These are phyloP conservation scores for Collybia sp. DNA, from an alignment of 768 basidiomycete species.

Conservation along the genomic window DNA sequence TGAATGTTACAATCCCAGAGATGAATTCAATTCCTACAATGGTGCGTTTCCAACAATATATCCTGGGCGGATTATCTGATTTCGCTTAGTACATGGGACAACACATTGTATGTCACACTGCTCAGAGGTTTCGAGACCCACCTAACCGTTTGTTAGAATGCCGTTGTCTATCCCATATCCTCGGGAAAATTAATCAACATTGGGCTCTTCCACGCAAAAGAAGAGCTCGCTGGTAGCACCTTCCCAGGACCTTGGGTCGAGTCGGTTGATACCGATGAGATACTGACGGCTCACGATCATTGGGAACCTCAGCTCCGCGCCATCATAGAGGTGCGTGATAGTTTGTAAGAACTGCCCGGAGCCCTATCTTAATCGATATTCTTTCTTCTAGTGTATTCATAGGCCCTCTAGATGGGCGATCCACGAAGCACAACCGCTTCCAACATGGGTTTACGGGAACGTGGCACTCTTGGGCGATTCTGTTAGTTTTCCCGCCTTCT, in stretches of 20 bases:
- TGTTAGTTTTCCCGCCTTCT: constrained; percentile 20
- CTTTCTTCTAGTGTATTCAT: constrained; percentile 40
- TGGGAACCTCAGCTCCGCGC: constrained; percentile 43
- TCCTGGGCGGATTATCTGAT: background rate
- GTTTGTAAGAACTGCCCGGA: no score
- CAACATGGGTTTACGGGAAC: constrained; percentile 42
- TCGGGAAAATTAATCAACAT: constrained; percentile 26
- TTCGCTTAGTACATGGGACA: constrained; percentile 23
- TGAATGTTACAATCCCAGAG: constrained; percentile 18
- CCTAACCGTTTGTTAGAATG: constrained; percentile 13
- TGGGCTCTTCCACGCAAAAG: constrained; percentile 19
- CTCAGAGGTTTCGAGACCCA: background rate
- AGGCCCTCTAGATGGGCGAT: constrained; percentile 59
- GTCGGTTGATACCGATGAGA: constrained; percentile 29
- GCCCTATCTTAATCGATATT: background rate
- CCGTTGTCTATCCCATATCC: constrained; percentile 28
- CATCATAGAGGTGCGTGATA: constrained; percentile 38
- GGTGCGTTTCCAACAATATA: constrained; percentile 11
- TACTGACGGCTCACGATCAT: constrained; percentile 28
- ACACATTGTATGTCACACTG: constrained; percentile 16
- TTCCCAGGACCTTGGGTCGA: constrained; percentile 30
- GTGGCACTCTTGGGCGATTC: constrained; percentile 48
- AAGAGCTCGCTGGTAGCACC: constrained; percentile 22
- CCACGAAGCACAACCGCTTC: constrained; percentile 48
- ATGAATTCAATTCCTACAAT: constrained; percentile 17